Base-by-base conservation (phyloP, 1,284 basidiomycete genomes). In the Malassezia arunalokei region DNA sequence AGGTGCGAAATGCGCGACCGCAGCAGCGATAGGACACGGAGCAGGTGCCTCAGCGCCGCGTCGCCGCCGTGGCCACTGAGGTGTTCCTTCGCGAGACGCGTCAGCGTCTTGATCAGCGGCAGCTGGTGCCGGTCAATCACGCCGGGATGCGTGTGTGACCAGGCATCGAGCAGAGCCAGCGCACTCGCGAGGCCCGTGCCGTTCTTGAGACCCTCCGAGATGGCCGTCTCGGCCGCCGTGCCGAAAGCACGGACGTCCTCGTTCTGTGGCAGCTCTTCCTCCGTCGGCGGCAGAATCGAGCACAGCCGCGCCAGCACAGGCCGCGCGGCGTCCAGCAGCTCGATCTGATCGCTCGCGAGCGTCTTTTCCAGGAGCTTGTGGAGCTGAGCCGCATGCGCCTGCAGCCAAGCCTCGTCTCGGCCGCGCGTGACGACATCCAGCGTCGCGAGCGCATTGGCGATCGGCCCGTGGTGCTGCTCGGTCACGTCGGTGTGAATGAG, bases 51-150 rank as follows among this genome's bases (percentile, higher is more conserved):
- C 72, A 76, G 29, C 67, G 73, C 58, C 56, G 73, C 31, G 59
- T 73, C 62, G 38, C 50, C 51, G 30, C 55, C 58, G 8, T 49
- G 56, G 12, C 63, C 56, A 56, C 80, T 79, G 8, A 87, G 80
- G 65, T 96, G 91, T 29, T 96, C 91, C 73, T 90, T 91, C 54
- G 85, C 82, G 24, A 94, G 78, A 70, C 85, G 87, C 64, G 82
- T 83, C 47, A 96, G 80, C 6, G 94, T 79, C 69, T 86, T 91
- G 76, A 90, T 82, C 11, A 96, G 78, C 8, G 81, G 78, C 1
- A 79, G 76, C 32, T 84, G 78, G 74, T 92, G 91, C 0, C 79
- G 78, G 63, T 98, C 90, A 43, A 92, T 82, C 50, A 87, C 32
- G 15, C 20, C 20, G n/a, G 31, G 27, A 12, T 43, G 47, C 11